Conservation (phyloP, 2,329 filamentous ascomycete genomes). For the Hypoxylon sp. region DNA sequence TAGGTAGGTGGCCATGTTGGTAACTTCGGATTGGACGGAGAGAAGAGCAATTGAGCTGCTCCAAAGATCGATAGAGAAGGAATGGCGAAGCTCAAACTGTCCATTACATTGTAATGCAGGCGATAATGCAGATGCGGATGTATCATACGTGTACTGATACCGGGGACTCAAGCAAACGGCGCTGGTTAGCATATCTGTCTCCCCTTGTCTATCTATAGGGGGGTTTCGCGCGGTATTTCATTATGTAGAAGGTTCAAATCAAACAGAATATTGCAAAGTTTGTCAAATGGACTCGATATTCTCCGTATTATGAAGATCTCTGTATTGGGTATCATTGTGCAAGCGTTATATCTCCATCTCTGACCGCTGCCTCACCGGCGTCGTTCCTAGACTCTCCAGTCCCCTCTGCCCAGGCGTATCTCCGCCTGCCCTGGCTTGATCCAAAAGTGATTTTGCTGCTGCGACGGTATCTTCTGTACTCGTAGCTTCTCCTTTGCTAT, state of each 20-base stretch:
- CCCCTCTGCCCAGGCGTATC: conserved; percentile 57
- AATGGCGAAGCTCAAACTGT: background rate
- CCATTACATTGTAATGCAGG: conserved; percentile 7
- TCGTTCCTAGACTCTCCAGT: conserved; percentile 64
- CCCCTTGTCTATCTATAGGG: conserved; percentile 1
- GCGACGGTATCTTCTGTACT: conserved; percentile 33
- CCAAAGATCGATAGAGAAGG: background rate
- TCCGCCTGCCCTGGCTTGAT: conserved; percentile 43
- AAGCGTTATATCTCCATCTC: conserved; percentile 50
- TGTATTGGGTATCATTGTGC: conserved; percentile 33
- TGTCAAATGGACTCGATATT: conserved; percentile 17
- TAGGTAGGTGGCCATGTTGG: background rate
- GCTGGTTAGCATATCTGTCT: conserved; percentile 42
- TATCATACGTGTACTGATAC: conserved; percentile 46
- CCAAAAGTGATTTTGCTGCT: conserved; percentile 50
- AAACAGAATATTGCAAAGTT: conserved; percentile 26
- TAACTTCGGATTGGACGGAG: background rate
- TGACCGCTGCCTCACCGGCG: conserved; percentile 56
- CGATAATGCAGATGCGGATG: conserved; percentile 36
- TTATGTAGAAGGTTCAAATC: conserved; percentile 38
- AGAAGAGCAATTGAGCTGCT: background rate
- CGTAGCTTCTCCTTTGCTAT: conserved; percentile 10
- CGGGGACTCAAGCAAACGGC: conserved; percentile 29
- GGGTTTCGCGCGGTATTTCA: conserved; percentile 33
- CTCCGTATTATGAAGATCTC: background rate